Conservation (phyloP, 176 grass and related monocot genomes). For the Saccharum officinarum region DNA sequence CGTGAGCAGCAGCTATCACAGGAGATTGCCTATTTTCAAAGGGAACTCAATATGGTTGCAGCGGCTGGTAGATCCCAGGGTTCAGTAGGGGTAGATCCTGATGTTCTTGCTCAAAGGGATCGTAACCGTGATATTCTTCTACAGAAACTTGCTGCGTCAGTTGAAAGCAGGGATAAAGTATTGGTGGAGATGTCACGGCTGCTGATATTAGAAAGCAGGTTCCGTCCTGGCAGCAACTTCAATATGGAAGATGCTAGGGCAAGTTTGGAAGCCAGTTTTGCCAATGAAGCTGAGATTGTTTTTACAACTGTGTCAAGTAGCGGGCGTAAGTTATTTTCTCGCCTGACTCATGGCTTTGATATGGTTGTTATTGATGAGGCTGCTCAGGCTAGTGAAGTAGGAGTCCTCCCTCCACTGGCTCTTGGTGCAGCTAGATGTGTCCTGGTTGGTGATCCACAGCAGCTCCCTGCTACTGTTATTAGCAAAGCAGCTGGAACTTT, state of each 20-base stretch:
- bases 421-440: conserved; percentile 98
- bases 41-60: conserved; percentile 76
- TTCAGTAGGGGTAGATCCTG: conserved; percentile 98
- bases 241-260: conserved; percentile 96
- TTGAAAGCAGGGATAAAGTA: conserved; percentile 94
- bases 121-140: conserved; percentile 77
- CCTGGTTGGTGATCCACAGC: conserved; percentile 95
- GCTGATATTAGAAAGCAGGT: conserved; percentile 83
- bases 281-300: conserved; percentile 99
- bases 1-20: conserved; percentile 78
- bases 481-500: conserved; percentile 99
- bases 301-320: conserved; percentile 99
- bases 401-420: conserved; percentile 79
- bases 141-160: conserved; percentile 86
- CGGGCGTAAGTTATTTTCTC: conserved; percentile 94
- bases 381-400: conserved; percentile 98
- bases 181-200: conserved; percentile 96
- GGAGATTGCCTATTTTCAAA: conserved; percentile 70
- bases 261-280: conserved; percentile 94
- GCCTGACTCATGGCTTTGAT: conserved; percentile 96
- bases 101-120: conserved; percentile 81
- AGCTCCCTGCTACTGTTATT: conserved; percentile 98
- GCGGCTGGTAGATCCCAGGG: conserved; percentile 85
- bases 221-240: conserved; percentile 78
- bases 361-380: conserved; percentile 99